Conservation (phyloP, 2,329 filamentous ascomycete genomes). For the Gnomoniopsis smithogilvyi region DNA sequence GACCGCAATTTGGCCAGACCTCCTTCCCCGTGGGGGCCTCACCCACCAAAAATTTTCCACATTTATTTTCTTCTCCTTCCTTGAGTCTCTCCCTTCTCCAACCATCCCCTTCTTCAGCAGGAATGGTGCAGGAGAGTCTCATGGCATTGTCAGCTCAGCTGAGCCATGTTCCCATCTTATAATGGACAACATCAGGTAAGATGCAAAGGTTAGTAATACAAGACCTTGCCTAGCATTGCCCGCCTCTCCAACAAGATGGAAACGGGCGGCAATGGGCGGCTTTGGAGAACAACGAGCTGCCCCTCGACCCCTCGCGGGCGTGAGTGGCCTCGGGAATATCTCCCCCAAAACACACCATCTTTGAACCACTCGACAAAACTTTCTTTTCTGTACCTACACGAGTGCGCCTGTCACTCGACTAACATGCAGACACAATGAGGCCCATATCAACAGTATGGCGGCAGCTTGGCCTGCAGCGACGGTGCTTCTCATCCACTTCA, state of each 20-base stretch:
- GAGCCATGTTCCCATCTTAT: not conserved
- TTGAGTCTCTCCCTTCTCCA: not conserved
- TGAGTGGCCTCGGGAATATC: not conserved
- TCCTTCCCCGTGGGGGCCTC: too few species aligned
- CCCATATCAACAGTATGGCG: conserved; percentile 22
- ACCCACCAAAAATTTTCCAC: too few species aligned
- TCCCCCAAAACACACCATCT: not conserved
- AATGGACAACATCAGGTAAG: too few species aligned
- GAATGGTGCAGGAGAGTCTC: too few species aligned
- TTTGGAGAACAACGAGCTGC: conserved; percentile 21
- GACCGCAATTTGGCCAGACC: too few species aligned
- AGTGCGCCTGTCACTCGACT: not conserved
- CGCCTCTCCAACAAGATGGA: not conserved
- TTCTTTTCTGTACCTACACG: not conserved
- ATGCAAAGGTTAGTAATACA: not conserved
- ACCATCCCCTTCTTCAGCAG: not conserved
- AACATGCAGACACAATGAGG: conserved; percentile 22
- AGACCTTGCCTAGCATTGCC: not conserved
- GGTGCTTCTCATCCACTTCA: conserved; percentile 49
- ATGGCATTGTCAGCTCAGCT: not conserved
- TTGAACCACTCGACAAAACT: not conserved
- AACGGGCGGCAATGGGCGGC: conserved; percentile 34
- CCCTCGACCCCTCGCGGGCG: conserved; percentile 11
- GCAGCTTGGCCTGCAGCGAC: conserved; percentile 33
- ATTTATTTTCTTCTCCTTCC: not conserved